Percentiles rank a stretch among this genome's conserved stretches.
phyloP scores from a whole-genome alignment of 371 early-diverging fungal genomes.

The Syncephalastrum contaminatum region DNA sequence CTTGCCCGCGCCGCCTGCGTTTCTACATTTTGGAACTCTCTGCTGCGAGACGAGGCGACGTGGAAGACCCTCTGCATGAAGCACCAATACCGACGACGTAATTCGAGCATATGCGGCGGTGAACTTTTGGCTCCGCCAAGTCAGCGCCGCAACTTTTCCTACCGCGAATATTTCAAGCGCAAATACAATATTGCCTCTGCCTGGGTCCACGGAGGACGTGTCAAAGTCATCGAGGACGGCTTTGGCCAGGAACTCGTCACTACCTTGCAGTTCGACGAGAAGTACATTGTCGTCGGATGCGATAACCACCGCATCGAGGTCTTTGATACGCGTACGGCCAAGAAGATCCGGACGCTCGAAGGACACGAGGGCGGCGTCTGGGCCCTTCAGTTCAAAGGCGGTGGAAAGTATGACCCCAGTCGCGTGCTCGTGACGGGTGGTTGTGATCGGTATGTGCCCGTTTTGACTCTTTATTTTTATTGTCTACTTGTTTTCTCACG shows the following conservation, averaged over 20 bases:
- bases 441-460: slow-evolving; percentile 66
- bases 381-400: slow-evolving; percentile 82
- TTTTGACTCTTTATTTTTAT: not conserved
- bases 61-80: slow-evolving; percentile 53
- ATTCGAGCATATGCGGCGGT: slow-evolving; percentile 51
- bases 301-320: slow-evolving; percentile 85
- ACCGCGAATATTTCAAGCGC: slow-evolving; percentile 75
- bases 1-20: slow-evolving; percentile 75
- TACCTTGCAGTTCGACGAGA: slow-evolving; percentile 83
- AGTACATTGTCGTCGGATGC: slow-evolving; percentile 83
- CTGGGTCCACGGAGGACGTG: slow-evolving; percentile 74
- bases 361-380: slow-evolving; percentile 97
- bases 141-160: slow-evolving; percentile 55
- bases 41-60: slow-evolving; percentile 63
- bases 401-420: slow-evolving; percentile 58
- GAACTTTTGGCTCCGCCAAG: slow-evolving; percentile 46
- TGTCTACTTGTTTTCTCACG: slow-evolving; percentile 15
- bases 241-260: slow-evolving; percentile 81
- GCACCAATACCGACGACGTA: slow-evolving; percentile 48
- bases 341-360: slow-evolving; percentile 64
- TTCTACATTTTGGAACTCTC: slow-evolving; percentile 71
- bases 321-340: slow-evolving; percentile 74
- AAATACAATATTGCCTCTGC: slow-evolving; percentile 73
- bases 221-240: slow-evolving; percentile 72
- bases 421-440: slow-evolving; percentile 76